Percentiles rank a stretch among this genome's conserved stretches.
Evolutionary conservation across 2,329 filamentous ascomycete species (phyloP).

Genomic region (Anthostomella pinea): DNA sequence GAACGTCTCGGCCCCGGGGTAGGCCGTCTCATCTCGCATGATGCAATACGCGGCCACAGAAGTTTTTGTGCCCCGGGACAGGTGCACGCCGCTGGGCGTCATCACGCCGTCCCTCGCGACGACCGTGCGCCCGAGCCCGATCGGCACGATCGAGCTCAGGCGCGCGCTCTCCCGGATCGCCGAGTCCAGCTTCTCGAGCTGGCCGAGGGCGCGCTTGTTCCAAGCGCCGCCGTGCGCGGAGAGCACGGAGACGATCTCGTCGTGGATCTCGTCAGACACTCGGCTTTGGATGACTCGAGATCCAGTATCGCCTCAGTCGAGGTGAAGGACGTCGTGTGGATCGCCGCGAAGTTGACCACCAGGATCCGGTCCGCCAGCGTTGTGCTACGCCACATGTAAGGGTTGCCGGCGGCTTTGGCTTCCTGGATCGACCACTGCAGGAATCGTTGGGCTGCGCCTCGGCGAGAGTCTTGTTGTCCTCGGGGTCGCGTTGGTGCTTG

Average conservation of each 20-base stretch:
- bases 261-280: conserved; percentile 1
- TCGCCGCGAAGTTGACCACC: conserved; percentile 36
- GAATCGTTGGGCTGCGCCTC: conserved; percentile 16
- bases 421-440: conserved; percentile 21
- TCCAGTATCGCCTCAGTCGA: conserved; percentile 39
- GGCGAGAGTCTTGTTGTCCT: not conserved
- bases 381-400: conserved; percentile 15
- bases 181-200: conserved; percentile 37
- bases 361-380: conserved; percentile 30
- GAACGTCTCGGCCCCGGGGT: conserved; percentile 26
- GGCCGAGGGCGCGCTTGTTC: conserved; percentile 30
- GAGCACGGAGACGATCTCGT: conserved; percentile 31
- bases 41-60: conserved; percentile 27
- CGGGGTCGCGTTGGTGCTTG: conserved; percentile 2
- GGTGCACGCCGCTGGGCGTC: conserved; percentile 32
- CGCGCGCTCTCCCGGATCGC: conserved; percentile 38
- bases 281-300: conserved; percentile 24
- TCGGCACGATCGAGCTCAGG: conserved; percentile 26
- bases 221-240: conserved; percentile 25
- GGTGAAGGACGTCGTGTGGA: conserved; percentile 37
- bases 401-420: conserved; percentile 16
- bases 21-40: conserved; percentile 20
- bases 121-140: conserved; percentile 22
- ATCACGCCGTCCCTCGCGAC: conserved; percentile 26
- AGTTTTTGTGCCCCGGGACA: conserved; percentile 28